Evolutionary conservation across 1,284 basidiomycete species (phyloP), one percentile per base, ranked within the genome.

Genomic region (Melampsora americana): DNA sequence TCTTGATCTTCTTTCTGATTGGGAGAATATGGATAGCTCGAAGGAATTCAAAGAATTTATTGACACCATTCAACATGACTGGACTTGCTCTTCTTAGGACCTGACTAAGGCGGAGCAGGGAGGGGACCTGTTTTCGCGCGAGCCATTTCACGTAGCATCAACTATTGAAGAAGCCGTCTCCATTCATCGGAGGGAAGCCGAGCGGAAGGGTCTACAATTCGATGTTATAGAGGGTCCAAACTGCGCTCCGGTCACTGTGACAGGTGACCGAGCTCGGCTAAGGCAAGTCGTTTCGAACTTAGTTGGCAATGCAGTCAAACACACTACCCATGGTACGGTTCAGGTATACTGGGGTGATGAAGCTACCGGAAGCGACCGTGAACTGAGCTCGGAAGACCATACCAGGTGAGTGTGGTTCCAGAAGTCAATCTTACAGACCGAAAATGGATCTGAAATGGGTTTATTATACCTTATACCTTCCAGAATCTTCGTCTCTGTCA

Each of bases 221-320:
- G 81, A 84, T 1, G 82, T 93, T 39, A 86, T 80, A 66, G 79
- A 80, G 61, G 78, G 76, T 32, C 79, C 80, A 2, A 69, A 77
- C 0, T 79, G 80, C 4, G 80, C 79, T 1, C 81, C 80, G 16
- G 60, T 32, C n/a, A 79, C 73, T 0, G 56, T 81, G 0, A 67
- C 81, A 6, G 83, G 83, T 42, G 83, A 84, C 78, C 80, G 81
- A 46, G 82, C 81, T 46, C 92, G 93, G 83, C 89, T 93, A 77
- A 86, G 88, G 77, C 92, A 91, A 0, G 89, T 93, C 35, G 87
- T 95, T 0, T 89, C 91, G 61, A 94, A 93, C 81, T 84, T 93
- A 56, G 90, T 90, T 16, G 91, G 90, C 0, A 94, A 95, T 81
- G 89, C 91, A 35, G 90, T 93, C 79, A 91, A 92, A 85, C 91